Base-by-base conservation (phyloP, 2,329 filamentous ascomycete species). In the Coleophoma cylindrospora region DNA sequence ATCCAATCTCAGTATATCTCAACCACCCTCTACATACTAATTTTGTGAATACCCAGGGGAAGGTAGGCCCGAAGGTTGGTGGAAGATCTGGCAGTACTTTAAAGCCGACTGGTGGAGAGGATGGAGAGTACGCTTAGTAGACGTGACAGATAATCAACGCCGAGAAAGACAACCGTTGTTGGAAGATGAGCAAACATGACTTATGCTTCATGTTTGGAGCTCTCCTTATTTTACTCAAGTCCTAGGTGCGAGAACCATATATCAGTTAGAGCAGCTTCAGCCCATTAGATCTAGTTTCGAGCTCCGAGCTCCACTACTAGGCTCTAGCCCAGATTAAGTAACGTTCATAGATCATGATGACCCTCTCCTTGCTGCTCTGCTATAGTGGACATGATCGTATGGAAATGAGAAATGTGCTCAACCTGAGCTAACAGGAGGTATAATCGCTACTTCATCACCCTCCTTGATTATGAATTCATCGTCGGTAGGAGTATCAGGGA, bases 351-450 rank as follows among this genome's bases (percentile, higher is more conserved):
- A 27, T 5, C 27, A 27, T 10, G 27, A 27, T 27, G 27, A 27
- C 27, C 27, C 27, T 27, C 7, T 27, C 27, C 27, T 27, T 10
- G 4, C 9, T 27, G 4, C 27, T 27, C 27, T 27, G 27, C 27
- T 10, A 27, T 27, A 10, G 27, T 27, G 9, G 27, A 27, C 27
- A 27, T 27, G 27, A 10, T 8, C 6, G 27, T 27, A 27, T 33
- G 34, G n/a, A 14, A 51, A 32, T 40, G n/a, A 14, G 13, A 7
- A 4, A 37, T 21, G 37, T 13, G 17, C 52, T 78, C 67, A 94
- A 4, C 89, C 89, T 36, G 89, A 91, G 73, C 89, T 95, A 57
- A 95, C 90, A 10, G 90, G 89, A 34, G 90, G 89, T 50, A 95
- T 92, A 34, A 95, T 86, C 40, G 87, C 90, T 49, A 95, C 88